Evolutionary conservation across 352 stramenopile genomes (phyloP).

Genomic region (Phytopythium boreale): DNA sequence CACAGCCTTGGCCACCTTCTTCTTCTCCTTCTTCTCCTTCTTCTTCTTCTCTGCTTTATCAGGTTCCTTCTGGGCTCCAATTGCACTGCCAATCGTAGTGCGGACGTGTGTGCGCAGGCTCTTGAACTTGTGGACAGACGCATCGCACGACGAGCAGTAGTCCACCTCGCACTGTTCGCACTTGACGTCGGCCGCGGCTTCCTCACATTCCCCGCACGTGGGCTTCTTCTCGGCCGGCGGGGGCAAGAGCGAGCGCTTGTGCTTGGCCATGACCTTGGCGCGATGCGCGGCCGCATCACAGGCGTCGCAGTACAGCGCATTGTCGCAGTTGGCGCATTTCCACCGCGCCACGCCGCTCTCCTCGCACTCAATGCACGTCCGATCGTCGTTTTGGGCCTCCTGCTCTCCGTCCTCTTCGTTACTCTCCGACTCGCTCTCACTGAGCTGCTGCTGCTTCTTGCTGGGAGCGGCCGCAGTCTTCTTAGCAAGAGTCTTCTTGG

Average conservation of each 20-base stretch:
- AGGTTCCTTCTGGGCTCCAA: constrained; percentile 13
- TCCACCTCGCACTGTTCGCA: constrained; percentile 61
- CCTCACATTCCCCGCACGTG: constrained; percentile 33
- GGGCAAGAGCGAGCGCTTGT: constrained; percentile 29
- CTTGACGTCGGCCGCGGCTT: constrained; percentile 30
- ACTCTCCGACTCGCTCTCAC: background rate
- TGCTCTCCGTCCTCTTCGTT: constrained; percentile 11
- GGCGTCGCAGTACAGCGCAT: constrained; percentile 57
- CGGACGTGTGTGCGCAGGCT: constrained; percentile 53
- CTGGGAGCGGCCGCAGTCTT: background rate
- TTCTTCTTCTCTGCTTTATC: constrained; percentile 32
- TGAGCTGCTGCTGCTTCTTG: background rate
- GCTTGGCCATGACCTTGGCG: constrained; percentile 61
- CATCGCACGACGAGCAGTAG: constrained; percentile 54
- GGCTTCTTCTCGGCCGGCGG: constrained; percentile 11
- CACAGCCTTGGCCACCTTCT: background rate
- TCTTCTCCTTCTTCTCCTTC: constrained; percentile 14
- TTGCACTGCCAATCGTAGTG: constrained; percentile 5
- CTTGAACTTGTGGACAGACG: constrained; percentile 72
- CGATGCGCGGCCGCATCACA: constrained; percentile 57
- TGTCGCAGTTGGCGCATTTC: constrained; percentile 56
- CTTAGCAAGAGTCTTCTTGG: constrained; percentile 5
- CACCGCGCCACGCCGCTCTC: constrained; percentile 35
- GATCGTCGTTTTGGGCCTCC: constrained; percentile 10
- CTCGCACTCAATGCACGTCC: constrained; percentile 70